Conservation (phyloP, 345 rosid genomes). For the Brassica juncea region DNA sequence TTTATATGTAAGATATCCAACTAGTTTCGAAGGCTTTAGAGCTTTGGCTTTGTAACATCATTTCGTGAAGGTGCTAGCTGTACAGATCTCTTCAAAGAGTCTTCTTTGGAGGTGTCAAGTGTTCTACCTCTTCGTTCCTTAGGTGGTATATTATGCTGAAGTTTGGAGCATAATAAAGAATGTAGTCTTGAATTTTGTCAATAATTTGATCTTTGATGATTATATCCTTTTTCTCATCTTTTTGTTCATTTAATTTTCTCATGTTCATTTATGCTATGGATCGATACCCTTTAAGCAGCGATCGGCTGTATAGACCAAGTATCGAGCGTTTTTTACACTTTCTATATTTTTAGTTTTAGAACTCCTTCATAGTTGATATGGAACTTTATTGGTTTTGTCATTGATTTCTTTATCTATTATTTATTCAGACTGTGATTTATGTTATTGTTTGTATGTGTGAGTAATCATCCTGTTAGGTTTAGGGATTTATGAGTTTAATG, state of each 20-base stretch:
- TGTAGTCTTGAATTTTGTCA: background rate
- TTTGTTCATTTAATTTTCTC: background rate
- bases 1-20: background rate
- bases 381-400: too few species aligned
- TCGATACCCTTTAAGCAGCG: too few species aligned
- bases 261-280: too few species aligned
- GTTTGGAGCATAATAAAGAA: background rate
- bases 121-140: background rate
- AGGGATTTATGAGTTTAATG: too few species aligned
- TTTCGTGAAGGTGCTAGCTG: background rate
- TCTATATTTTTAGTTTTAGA: too few species aligned
- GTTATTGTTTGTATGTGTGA: too few species aligned
- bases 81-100: background rate
- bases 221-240: background rate
- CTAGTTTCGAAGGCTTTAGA: background rate
- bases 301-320: too few species aligned
- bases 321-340: too few species aligned
- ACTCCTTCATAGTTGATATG: too few species aligned
- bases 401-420: too few species aligned
- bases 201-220: background rate
- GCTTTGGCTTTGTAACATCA: background rate
- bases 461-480: too few species aligned
- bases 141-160: background rate
- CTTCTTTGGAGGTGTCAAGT: background rate
- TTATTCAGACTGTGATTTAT: too few species aligned